phyloP scores from a whole-genome alignment of 2,329 filamentous ascomycete species.

The Mollisia scopiformis region DNA sequence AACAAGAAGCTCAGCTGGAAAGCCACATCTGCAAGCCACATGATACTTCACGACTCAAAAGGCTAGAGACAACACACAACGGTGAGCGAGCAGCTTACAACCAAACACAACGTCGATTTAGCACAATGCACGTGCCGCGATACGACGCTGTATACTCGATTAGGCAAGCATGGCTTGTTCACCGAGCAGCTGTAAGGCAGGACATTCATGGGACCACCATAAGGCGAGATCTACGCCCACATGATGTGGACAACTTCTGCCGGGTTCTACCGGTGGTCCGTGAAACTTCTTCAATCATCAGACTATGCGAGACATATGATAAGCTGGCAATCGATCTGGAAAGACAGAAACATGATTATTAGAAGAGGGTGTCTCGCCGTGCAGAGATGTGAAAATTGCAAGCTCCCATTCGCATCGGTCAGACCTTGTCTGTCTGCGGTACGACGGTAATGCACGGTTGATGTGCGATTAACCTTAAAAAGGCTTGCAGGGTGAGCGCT shows the following conservation, averaged over 20 bases:
- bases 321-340: no score
- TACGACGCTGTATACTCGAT: not conserved
- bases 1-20: not conserved
- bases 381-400: not conserved
- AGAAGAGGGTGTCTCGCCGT: not conserved
- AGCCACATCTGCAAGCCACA: slow-evolving; percentile 6
- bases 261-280: not conserved
- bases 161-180: not conserved
- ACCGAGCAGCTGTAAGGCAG: not conserved
- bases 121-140: not conserved
- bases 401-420: not conserved
- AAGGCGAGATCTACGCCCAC: not conserved
- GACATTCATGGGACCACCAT: not conserved
- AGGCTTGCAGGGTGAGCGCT: not conserved
- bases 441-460: not conserved
- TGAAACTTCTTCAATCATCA: not conserved
- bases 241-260: not conserved
- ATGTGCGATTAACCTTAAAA: not conserved
- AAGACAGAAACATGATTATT: not conserved
- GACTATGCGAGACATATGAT: not conserved
- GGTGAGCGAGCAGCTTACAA: not conserved
- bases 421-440: not conserved
- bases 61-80: not conserved
- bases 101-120: not conserved
- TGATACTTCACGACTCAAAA: not conserved